Conservation (phyloP, 2,329 filamentous ascomycete genomes). For the Pseudogymnoascus sp. region DNA sequence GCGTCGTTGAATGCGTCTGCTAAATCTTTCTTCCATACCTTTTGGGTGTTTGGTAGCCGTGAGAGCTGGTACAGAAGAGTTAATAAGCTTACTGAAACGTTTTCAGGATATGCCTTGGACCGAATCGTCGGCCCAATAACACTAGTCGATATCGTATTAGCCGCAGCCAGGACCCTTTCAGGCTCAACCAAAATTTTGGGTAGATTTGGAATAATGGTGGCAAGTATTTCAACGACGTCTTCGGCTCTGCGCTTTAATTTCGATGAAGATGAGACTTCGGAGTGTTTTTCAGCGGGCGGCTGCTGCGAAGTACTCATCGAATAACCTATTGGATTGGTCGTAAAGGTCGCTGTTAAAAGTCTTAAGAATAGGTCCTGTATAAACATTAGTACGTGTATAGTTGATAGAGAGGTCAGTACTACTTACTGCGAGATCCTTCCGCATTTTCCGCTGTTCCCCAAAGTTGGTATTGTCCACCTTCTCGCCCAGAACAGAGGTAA, state of each 20-base stretch:
- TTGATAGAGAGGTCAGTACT: neutral
- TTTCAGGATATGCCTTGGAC: conserved; percentile 80
- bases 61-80: conserved; percentile 70
- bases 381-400: conserved; percentile 23
- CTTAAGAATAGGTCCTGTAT: conserved; percentile 77
- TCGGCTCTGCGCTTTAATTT: conserved; percentile 44
- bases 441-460: conserved; percentile 87
- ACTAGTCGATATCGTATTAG: conserved; percentile 73
- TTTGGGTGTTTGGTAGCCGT: conserved; percentile 71
- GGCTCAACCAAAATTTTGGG: conserved; percentile 76
- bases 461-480: conserved; percentile 98
- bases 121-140: conserved; percentile 76
- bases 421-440: conserved; percentile 77
- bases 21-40: conserved; percentile 88
- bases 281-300: conserved; percentile 32
- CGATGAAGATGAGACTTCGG: conserved; percentile 28
- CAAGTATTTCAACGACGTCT: conserved; percentile 74
- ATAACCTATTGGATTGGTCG: conserved; percentile 72
- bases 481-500: conserved; percentile 80
- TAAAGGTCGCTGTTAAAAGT: conserved; percentile 88
- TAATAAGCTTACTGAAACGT: conserved; percentile 65
- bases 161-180: conserved; percentile 73
- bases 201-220: conserved; percentile 70
- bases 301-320: conserved; percentile 47
- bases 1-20: conserved; percentile 86